phyloP scores from a whole-genome alignment of 2,329 filamentous ascomycete genomes.

The Emergomyces pasteurianus region DNA sequence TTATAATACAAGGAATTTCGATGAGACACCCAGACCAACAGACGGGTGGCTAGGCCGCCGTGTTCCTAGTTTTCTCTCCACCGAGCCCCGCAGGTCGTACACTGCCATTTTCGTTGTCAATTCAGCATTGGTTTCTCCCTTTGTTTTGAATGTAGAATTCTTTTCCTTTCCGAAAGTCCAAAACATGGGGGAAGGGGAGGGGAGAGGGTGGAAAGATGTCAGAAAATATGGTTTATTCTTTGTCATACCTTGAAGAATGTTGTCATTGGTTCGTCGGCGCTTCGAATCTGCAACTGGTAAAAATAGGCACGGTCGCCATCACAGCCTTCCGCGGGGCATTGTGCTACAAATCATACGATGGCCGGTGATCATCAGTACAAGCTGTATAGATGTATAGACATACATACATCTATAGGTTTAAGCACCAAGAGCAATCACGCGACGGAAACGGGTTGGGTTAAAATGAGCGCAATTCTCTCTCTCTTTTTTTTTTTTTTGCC shows the following conservation, averaged over 20 bases:
- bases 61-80: constrained; percentile 40
- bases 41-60: background rate
- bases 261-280: constrained; percentile 97
- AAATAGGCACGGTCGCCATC: constrained; percentile 78
- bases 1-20: no score
- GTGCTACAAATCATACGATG: constrained; percentile 37
- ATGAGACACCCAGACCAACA: background rate
- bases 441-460: no score
- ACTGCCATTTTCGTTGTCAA: constrained; percentile 21
- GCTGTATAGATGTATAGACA: background rate
- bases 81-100: constrained; percentile 33
- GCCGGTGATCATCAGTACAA: background rate
- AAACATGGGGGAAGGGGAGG: background rate
- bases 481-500: no score
- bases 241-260: constrained; percentile 71
- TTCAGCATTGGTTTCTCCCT: background rate
- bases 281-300: constrained; percentile 94
- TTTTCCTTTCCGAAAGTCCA: background rate
- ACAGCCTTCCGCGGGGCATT: constrained; percentile 74
- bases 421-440: no score
- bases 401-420: background rate
- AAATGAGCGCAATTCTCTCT: no score
- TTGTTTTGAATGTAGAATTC: background rate
- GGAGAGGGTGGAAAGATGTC: background rate
- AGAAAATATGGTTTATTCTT: no score